phyloP scores from a whole-genome alignment of 208 protist species.

The Leishmania martiniquensis region DNA sequence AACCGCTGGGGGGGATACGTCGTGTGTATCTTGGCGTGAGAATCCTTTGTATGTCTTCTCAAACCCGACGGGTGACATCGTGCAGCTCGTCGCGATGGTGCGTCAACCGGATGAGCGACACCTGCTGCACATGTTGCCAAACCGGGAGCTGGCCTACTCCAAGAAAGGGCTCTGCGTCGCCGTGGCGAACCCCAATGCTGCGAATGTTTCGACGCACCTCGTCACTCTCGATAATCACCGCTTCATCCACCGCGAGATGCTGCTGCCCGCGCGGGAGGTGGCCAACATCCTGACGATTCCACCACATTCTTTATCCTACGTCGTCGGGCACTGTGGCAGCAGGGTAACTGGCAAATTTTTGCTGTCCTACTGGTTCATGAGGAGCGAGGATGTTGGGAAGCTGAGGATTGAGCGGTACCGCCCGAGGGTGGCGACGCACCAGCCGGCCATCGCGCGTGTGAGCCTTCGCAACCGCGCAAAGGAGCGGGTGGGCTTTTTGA shows the following conservation, averaged over 20 bases:
- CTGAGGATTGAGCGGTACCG: conserved; percentile 39
- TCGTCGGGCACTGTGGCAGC: conserved; percentile 49
- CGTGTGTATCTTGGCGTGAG: conserved; percentile 51
- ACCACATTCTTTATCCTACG: conserved; percentile 55
- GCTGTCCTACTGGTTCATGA: conserved; percentile 62
- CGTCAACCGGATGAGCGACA: conserved; percentile 61
- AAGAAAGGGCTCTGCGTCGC: conserved; percentile 47
- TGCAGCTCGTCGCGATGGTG: conserved; percentile 57
- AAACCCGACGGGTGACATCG: conserved; percentile 29
- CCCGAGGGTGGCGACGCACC: conserved; percentile 36
- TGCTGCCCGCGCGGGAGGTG: conserved; percentile 46
- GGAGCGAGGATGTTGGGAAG: conserved; percentile 15
- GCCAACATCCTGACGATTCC: conserved; percentile 50
- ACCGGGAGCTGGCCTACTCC: conserved; percentile 40
- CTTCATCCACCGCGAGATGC: conserved; percentile 43
- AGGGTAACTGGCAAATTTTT: conserved; percentile 56
- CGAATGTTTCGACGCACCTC: conserved; percentile 45
- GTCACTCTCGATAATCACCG: conserved; percentile 70
- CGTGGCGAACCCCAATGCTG: conserved; percentile 16
- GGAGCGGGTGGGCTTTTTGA: conserved; percentile 61
- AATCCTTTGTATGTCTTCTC: conserved; percentile 60
- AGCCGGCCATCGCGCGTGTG: conserved; percentile 48
- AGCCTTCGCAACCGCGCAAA: conserved; percentile 39
- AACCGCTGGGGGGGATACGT: conserved; percentile 60
- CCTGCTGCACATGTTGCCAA: conserved; percentile 37